Percentiles rank a stretch among this genome's conserved stretches.
These are phyloP conservation scores for Lentinula edodes DNA, from an alignment of 768 basidiomycete species.

Conservation along the genomic window DNA sequence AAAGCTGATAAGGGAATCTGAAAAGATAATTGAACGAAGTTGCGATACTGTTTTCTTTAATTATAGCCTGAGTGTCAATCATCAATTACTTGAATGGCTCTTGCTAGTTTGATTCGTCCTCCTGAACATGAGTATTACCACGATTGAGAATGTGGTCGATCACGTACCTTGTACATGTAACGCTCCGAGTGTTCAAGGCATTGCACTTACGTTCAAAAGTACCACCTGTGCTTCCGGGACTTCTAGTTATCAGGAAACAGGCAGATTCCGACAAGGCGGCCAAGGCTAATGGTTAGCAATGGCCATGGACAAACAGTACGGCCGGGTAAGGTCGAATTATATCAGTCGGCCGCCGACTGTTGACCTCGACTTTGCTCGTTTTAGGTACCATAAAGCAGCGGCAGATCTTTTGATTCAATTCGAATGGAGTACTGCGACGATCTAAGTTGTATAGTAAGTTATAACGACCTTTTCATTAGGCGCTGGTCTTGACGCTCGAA, in stretches of 20 bases:
- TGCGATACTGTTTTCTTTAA: too few species aligned
- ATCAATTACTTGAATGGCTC: too few species aligned
- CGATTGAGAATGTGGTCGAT: too few species aligned
- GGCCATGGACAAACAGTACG: slow-evolving; percentile 25
- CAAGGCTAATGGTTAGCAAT: slow-evolving; percentile 24
- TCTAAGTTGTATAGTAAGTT: too few species aligned
- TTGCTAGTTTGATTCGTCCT: too few species aligned
- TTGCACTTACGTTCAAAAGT: slow-evolving; percentile 6
- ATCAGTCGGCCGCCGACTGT: background rate
- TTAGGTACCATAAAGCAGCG: background rate
- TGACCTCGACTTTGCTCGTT: background rate
- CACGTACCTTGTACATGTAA: background rate
- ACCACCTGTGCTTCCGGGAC: slow-evolving; percentile 32
- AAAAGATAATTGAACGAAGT: too few species aligned
- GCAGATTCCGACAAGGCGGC: slow-evolving; percentile 19
- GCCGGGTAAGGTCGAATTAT: slow-evolving; percentile 12
- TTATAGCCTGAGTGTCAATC: too few species aligned
- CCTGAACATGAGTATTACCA: too few species aligned
- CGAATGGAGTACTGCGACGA: too few species aligned
- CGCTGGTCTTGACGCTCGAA: background rate
- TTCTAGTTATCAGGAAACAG: slow-evolving; percentile 33
- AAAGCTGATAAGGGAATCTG: too few species aligned
- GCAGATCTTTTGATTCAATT: background rate
- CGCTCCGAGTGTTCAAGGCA: background rate
- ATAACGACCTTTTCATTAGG: too few species aligned